Conservation (phyloP, 2,329 filamentous ascomycete species). For the Leptographium galeiforme region DNA sequence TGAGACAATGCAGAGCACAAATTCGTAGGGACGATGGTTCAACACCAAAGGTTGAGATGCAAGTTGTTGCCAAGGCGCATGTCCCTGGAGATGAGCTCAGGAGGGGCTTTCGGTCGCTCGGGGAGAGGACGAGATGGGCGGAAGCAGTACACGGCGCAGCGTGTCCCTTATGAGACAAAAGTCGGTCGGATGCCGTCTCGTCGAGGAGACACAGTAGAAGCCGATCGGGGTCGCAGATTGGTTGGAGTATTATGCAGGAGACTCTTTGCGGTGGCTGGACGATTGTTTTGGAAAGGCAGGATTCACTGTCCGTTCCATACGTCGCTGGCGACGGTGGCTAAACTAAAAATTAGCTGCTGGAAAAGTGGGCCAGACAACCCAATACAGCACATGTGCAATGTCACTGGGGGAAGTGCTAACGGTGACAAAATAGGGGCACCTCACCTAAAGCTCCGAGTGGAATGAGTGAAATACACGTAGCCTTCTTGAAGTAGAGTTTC, state of each 20-base stretch:
- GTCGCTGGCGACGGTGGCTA: background rate
- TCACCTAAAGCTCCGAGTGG: background rate
- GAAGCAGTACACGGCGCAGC: background rate
- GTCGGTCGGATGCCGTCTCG: too few relatives aligned
- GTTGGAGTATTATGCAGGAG: background rate
- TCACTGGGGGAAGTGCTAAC: background rate
- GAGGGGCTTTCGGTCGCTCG: background rate
- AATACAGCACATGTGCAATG: background rate
- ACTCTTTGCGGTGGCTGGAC: background rate
- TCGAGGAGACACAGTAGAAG: background rate
- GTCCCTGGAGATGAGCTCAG: background rate
- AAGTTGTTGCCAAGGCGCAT: background rate
- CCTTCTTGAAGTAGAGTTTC: too few relatives aligned
- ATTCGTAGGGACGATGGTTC: background rate
- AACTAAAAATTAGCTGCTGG: background rate
- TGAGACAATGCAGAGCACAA: background rate
- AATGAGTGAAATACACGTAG: too few relatives aligned
- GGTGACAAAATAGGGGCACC: background rate
- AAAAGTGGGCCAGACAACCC: background rate
- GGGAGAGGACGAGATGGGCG: background rate
- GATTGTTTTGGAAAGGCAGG: background rate
- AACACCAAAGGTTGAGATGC: background rate
- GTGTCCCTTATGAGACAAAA: background rate
- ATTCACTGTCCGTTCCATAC: background rate
- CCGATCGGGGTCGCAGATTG: background rate